Conservation (phyloP, 345 rosid genomes). For the Euphorbia tirucalli region DNA sequence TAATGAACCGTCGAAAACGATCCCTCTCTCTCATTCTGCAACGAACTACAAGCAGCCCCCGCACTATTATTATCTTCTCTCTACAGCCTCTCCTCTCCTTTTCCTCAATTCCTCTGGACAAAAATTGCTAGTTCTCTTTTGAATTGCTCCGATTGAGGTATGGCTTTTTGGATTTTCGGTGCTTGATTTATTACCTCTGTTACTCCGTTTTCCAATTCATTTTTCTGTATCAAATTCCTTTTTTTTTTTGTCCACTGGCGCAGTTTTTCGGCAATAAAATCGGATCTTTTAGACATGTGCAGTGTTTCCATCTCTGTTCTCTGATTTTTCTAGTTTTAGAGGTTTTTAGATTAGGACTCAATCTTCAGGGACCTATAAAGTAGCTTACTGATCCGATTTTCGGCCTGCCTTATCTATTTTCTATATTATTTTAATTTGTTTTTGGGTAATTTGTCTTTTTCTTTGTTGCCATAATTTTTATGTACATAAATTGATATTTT, state of each 20-base stretch:
- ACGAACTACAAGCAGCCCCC: conserved; percentile 23
- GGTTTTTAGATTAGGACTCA: conserved; percentile 32
- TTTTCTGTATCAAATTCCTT: neutral
- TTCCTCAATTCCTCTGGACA: too few relatives aligned
- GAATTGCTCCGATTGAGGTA: conserved; percentile 14
- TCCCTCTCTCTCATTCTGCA: conserved; percentile 31
- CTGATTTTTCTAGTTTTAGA: conserved; percentile 30
- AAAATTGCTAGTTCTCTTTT: too few relatives aligned
- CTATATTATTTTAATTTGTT: neutral
- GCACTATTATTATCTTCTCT: neutral
- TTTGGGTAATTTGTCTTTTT: neutral
- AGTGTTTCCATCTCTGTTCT: conserved; percentile 16
- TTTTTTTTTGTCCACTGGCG: conserved; percentile 15
- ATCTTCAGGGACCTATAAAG: conserved; percentile 32
- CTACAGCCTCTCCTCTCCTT: conserved; percentile 6
- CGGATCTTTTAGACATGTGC: conserved; percentile 55
- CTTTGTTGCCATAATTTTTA: neutral
- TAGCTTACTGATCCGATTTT: conserved; percentile 37
- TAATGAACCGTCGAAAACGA: conserved; percentile 54
- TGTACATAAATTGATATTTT: neutral
- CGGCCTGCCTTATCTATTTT: conserved; percentile 10
- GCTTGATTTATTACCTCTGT: neutral
- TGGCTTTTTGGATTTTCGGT: conserved; percentile 7
- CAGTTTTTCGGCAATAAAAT: conserved; percentile 36
- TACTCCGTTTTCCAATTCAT: neutral